Evolutionary conservation across 176 grass and related monocot genomes (phyloP).

Genomic region (Musa troglodytarum): DNA sequence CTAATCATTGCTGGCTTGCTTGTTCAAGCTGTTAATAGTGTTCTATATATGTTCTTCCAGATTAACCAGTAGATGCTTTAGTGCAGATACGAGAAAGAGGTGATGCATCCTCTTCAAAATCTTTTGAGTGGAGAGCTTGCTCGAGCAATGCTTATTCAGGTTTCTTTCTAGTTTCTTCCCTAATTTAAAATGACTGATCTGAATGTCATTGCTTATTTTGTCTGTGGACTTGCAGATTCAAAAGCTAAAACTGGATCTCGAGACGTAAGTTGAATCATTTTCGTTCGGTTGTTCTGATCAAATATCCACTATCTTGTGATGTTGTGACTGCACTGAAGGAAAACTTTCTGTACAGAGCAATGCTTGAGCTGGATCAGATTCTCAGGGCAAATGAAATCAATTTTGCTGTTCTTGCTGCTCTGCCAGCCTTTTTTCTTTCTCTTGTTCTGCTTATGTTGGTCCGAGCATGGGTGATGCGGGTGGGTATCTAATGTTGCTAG

Average conservation of each 20-base stretch:
- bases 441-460: constrained; percentile 59
- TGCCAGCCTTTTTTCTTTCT: constrained; percentile 78
- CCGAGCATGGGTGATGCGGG: constrained; percentile 65
- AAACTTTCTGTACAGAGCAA: constrained; percentile 33
- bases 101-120: constrained; percentile 65
- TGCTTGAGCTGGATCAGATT: constrained; percentile 98
- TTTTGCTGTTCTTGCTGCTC: constrained; percentile 90
- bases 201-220: background rate
- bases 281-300: background rate
- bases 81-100: constrained; percentile 85
- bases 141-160: constrained; percentile 97
- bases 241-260: constrained; percentile 87
- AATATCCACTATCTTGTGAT: background rate
- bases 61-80: constrained; percentile 14
- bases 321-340: background rate
- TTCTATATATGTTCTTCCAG: background rate
- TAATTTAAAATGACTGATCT: constrained; percentile 8
- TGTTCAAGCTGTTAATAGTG: background rate
- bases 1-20: background rate
- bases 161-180: constrained; percentile 16
- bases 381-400: constrained; percentile 94
- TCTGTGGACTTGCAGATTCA: constrained; percentile 60
- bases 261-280: constrained; percentile 57
- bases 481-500: constrained; percentile 30
- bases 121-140: constrained; percentile 72